Base-by-base conservation (phyloP, 2,329 filamentous ascomycete species). In the Torrubiella hemipterigena region DNA sequence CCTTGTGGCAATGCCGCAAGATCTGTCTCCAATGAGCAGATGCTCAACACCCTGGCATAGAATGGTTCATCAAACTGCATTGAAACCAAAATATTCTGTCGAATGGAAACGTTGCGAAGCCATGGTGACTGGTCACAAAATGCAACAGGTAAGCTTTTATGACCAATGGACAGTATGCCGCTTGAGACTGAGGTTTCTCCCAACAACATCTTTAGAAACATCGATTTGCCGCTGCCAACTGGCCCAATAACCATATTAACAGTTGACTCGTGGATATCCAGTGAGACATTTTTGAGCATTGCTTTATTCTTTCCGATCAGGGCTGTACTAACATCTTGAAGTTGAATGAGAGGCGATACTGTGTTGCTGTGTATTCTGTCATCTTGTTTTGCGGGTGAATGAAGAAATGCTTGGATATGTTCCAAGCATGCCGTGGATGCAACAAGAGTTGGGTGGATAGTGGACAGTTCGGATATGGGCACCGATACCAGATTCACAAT, bases 151-250 rank as follows among this genome's bases (percentile, higher is more conserved):
- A 12, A 16, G n/a, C n/a, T n/a, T n/a, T n/a, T n/a, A 12, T 23
- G 12, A 13, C 13, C 19, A 11, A 40, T 16, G 13, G 26, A 29
- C 8, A 44, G 26, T 6, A 19, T 28, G 1, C 44, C 44, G 9
- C 38, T 17, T 4, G 27, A 25, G 17, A 38, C 8, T 22, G 7
- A 6, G 7, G 33, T 33, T 36, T 42, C 28, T 27, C 42, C 23
- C 12, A 39, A 23, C n/a, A 39, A 33, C 5, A 33, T 28, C 18
- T 27, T 32, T 12, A 39, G 18, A 15, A 32, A 43, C 26, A 38
- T 47, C 53, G 26, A 55, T 57, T 4, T 48, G 47, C 6, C 56
- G 61, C 37, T 49, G 64, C 40, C 63, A 5, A 30, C 31, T n/a
- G 23, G 34, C 6, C 34, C 37, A 6, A 36, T 9, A 7, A 39